A percentile compares a stretch with the other conserved stretches of the same genome.
Conservation (phyloP, 768 basidiomycete genomes). For the Leccinellum luteum region DNA sequence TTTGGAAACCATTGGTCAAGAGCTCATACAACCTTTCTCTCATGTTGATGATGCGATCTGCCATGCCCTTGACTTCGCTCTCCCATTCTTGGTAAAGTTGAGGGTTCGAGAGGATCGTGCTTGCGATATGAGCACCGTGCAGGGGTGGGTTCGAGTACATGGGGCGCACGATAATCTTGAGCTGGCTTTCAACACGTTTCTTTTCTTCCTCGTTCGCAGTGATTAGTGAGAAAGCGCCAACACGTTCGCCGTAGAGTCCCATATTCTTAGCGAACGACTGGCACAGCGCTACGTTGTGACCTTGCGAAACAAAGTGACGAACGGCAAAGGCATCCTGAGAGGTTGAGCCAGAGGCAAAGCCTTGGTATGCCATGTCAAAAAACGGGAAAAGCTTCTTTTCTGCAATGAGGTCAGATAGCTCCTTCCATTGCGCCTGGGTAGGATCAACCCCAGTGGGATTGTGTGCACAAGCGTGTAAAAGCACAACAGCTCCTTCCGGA, state of each 20-base stretch:
- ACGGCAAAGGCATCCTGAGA: constrained; percentile 91
- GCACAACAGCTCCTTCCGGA: constrained; percentile 78
- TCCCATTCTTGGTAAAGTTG: constrained; percentile 87
- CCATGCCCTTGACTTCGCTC: constrained; percentile 92
- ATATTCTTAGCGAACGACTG: constrained; percentile 99
- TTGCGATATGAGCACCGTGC: constrained; percentile 85
- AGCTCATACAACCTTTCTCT: constrained; percentile 77
- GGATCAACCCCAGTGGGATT: constrained; percentile 99
- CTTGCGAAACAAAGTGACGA: constrained; percentile 87
- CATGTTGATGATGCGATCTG: constrained; percentile 92
- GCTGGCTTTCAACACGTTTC: constrained; percentile 86
- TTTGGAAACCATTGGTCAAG: constrained; percentile 74
- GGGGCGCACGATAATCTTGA: constrained; percentile 93
- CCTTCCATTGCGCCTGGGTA: constrained; percentile 87
- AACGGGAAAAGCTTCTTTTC: constrained; percentile 93
- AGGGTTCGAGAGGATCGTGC: constrained; percentile 72
- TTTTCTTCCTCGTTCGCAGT: constrained; percentile 69
- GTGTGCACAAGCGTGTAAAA: constrained; percentile 97
- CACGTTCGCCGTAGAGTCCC: constrained; percentile 98
- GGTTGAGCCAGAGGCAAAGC: constrained; percentile 94
- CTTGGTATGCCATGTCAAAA: constrained; percentile 99
- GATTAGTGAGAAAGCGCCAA: constrained; percentile 91
- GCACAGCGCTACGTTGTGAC: constrained; percentile 86
- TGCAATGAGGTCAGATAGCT: constrained; percentile 83
- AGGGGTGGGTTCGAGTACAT: constrained; percentile 98